phyloP scores from a whole-genome alignment of 108 stramenopile genomes.

The Conticribra weissflogii region DNA sequence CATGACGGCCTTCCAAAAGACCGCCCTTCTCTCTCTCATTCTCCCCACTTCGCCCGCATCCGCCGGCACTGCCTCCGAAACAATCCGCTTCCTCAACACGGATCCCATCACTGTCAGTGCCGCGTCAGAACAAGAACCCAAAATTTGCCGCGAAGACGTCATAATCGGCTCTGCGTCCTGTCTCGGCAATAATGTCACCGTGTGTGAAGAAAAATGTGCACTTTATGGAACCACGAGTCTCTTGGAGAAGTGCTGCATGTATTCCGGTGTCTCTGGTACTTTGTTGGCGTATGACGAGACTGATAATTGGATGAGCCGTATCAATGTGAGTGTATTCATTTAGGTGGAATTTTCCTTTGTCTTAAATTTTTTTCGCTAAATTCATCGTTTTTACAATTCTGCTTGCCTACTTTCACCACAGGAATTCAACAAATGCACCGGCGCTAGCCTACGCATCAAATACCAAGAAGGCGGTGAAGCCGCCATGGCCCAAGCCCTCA shows the following conservation, averaged over 20 bases:
- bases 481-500: constrained; percentile 33
- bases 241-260: constrained; percentile 38
- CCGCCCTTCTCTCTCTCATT: no score
- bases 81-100: no score
- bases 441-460: constrained; percentile 30
- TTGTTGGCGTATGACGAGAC: constrained; percentile 43
- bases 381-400: no score
- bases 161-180: background rate
- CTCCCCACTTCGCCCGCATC: no score
- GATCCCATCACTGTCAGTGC: no score
- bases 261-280: constrained; percentile 31
- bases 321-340: constrained; percentile 20
- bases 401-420: no score
- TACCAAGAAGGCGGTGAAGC: constrained; percentile 44
- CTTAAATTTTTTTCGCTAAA: no score
- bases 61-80: no score
- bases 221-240: constrained; percentile 39
- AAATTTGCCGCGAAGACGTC: background rate
- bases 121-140: no score
- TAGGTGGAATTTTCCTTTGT: no score
- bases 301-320: constrained; percentile 31
- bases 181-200: background rate
- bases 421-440: constrained; percentile 44
- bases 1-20: no score
- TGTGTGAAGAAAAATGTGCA: constrained; percentile 10